Conservation (phyloP, 345 rosid genomes). For the Microthlaspi erraticum region DNA sequence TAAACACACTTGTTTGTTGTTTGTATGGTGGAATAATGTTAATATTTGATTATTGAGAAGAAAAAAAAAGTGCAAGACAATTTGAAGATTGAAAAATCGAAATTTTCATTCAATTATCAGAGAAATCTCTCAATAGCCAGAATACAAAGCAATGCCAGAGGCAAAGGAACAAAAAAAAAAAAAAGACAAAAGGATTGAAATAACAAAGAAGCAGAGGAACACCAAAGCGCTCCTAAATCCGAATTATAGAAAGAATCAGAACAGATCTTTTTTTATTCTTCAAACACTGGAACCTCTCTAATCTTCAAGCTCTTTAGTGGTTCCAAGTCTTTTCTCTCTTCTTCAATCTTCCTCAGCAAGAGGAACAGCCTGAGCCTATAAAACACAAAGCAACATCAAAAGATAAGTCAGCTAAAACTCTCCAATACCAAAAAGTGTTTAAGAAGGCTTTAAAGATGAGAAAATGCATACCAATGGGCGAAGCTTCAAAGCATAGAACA, state of each 20-base stretch:
- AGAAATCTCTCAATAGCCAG: conserved; percentile 28
- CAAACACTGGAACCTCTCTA: conserved; percentile 18
- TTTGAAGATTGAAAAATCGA: conserved; percentile 10
- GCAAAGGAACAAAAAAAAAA: not conserved
- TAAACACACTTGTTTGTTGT: not conserved
- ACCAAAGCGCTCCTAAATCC: conserved; percentile 26
- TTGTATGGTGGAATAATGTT: conserved; percentile 7
- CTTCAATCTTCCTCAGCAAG: conserved; percentile 42
- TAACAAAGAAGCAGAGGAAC: conserved; percentile 36
- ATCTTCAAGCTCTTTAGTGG: conserved; percentile 25
- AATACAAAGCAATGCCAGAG: conserved; percentile 33
- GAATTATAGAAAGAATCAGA: conserved; percentile 36
- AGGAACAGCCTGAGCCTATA: conserved; percentile 46
- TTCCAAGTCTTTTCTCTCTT: conserved; percentile 20
- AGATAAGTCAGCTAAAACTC: not conserved
- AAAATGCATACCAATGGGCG: conserved; percentile 65
- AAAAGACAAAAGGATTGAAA: conserved; percentile 6
- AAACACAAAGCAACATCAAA: not conserved
- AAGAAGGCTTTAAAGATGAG: not conserved
- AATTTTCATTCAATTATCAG: conserved; percentile 26
- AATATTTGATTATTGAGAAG: not conserved
- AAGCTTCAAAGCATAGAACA: conserved; percentile 89
- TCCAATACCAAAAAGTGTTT: not conserved
- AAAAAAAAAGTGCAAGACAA: not conserved
- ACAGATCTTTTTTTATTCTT: conserved; percentile 34